Base-by-base conservation (phyloP, 2,329 filamentous ascomycete genomes). In the Colletotrichum sp. region DNA sequence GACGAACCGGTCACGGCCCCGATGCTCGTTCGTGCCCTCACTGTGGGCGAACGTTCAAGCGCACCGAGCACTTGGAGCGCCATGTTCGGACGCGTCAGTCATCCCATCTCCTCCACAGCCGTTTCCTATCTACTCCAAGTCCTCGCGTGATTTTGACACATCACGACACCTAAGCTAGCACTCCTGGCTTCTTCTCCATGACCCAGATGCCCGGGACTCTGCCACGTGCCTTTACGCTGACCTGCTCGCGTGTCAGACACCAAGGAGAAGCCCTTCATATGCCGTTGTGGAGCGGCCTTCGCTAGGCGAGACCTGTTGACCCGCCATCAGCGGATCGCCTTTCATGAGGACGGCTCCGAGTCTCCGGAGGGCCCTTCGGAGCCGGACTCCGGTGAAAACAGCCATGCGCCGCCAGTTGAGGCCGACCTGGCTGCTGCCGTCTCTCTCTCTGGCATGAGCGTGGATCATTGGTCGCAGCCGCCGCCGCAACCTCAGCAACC, bases 241-340 rank as follows among this genome's bases (percentile, higher is more conserved):
- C 63, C 34, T 62, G 16, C 57, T 51, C 24, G 57, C 36, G 31
- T 38, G 51, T 54, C 75, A 87, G 85, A 87, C 76, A 87, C 85
- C 69, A 87, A 87, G 65, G 85, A 87, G 78, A 87, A 87, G 75
- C 85, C 85, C 2, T 87, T 86, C 74, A 73, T 85, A 24, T 87
- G 85, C 70, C 81, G 79, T 54, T 87, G 85, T 76, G 84, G 85
- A 67, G 83, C 84, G 13, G 84, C 85, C 3, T 87, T 87, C 75
- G 83, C 85, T 12, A 81, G 85, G 24, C 82, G 85, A 24, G 85
- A 87, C 76, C 79, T 87, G 16, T 77, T 87, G 75, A 86, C 84
- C 62, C 82, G 85, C 27, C 85, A 87, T 75, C 82, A 86, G 72
- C 82, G 84, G 66, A 82, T 86, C 58, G 70, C 78, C 6, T 78